A percentile compares a stretch with the other conserved stretches of the same genome.
These are phyloP conservation scores for Paratinospora sagittata DNA, from an alignment of 164 flowering plant species.

Conservation along the genomic window DNA sequence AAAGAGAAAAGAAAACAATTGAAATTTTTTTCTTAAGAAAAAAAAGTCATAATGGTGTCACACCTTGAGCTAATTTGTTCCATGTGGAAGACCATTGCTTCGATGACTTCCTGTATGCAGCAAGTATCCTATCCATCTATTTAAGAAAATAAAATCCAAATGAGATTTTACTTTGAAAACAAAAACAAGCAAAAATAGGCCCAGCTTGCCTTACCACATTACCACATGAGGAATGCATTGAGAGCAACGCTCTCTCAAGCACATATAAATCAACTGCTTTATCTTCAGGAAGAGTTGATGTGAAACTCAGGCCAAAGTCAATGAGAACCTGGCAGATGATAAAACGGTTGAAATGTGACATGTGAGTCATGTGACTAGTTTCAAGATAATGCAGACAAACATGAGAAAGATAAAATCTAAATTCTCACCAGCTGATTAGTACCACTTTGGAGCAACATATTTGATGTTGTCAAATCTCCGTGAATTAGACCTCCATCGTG, in stretches of 20 bases:
- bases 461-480: slow-evolving; percentile 96
- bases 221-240: slow-evolving; percentile 98
- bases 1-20: neutral
- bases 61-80: slow-evolving; percentile 94
- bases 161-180: slow-evolving; percentile 6
- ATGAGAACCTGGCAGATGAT: slow-evolving; percentile 63
- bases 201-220: slow-evolving; percentile 60
- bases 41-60: neutral
- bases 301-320: slow-evolving; percentile 93
- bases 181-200: neutral
- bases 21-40: neutral
- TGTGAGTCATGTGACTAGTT: neutral
- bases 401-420: neutral
- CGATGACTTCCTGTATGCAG: slow-evolving; percentile 79
- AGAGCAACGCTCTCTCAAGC: slow-evolving; percentile 86
- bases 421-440: slow-evolving; percentile 75
- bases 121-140: slow-evolving; percentile 81
- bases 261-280: slow-evolving; percentile 97
- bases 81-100: slow-evolving; percentile 91
- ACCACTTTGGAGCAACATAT: slow-evolving; percentile 60
- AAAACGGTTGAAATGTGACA: neutral
- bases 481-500: slow-evolving; percentile 96
- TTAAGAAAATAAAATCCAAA: slow-evolving; percentile 2
- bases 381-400: neutral
- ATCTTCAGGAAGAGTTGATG: slow-evolving; percentile 89